phyloP scores from a whole-genome alignment of 2,329 filamentous ascomycete genomes.

The Emergomyces pasteurianus region DNA sequence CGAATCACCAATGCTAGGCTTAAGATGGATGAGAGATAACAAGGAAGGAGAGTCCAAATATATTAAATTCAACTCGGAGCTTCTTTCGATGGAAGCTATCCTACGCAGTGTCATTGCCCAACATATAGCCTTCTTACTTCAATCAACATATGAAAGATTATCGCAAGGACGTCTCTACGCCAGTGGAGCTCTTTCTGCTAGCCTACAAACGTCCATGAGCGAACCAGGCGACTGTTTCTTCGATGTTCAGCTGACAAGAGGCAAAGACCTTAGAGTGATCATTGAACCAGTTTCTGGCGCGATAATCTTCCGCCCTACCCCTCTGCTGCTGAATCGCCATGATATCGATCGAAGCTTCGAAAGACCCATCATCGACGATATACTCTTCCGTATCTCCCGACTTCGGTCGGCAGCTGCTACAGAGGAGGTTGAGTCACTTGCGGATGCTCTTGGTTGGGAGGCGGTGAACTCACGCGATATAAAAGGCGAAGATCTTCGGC shows the following conservation, averaged over 20 bases:
- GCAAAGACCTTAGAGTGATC: constrained; percentile 47
- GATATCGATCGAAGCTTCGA: constrained; percentile 54
- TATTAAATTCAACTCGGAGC: constrained; percentile 54
- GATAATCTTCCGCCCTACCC: constrained; percentile 57
- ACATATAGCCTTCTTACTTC: constrained; percentile 62
- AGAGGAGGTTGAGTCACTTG: constrained; percentile 28
- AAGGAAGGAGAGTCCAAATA: constrained; percentile 58
- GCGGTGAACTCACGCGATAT: constrained; percentile 24
- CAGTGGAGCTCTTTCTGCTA: constrained; percentile 46
- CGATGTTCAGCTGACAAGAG: constrained; percentile 55
- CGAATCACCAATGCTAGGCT: constrained; percentile 23
- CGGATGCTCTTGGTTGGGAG: constrained; percentile 28
- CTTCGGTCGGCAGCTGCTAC: constrained; percentile 29
- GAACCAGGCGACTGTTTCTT: constrained; percentile 59
- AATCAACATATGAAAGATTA: constrained; percentile 52
- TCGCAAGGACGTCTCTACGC: constrained; percentile 49
- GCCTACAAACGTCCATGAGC: constrained; percentile 44
- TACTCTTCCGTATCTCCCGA: constrained; percentile 26
- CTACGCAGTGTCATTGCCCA: constrained; percentile 62
- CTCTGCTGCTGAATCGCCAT: constrained; percentile 42
- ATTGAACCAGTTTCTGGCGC: constrained; percentile 71
- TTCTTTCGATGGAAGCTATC: constrained; percentile 62
- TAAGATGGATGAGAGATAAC: constrained; percentile 67
- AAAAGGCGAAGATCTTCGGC: constrained; percentile 36
- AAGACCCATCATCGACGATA: constrained; percentile 31